These are phyloP conservation scores for Metarhizium anisopliae DNA, from an alignment of 2,329 filamentous ascomycete genomes.

Conservation along the genomic window DNA sequence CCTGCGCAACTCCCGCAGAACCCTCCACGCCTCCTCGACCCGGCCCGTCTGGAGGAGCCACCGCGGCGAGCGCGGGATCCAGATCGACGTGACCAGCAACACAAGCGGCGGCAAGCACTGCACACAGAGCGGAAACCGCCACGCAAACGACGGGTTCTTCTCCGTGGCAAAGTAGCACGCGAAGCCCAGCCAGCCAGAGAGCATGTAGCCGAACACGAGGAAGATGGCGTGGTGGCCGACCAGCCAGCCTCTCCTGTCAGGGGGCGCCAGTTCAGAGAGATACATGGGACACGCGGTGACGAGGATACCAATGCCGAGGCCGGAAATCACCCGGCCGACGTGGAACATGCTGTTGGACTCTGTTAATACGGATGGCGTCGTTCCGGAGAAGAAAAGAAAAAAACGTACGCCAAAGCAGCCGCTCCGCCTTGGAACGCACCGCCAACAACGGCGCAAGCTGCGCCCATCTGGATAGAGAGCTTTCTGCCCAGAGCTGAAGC, in stretches of 20 bases:
- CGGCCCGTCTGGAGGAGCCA: too few relatives aligned
- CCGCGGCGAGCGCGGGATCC: too few relatives aligned
- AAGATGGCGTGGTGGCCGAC: slow-evolving; percentile 40
- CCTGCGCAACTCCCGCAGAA: too few relatives aligned
- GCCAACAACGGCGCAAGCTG: slow-evolving; percentile 32
- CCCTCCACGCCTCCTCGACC: too few relatives aligned
- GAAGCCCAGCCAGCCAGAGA: slow-evolving; percentile 30
- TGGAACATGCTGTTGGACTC: slow-evolving; percentile 22
- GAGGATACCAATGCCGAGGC: slow-evolving; percentile 31
- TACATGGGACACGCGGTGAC: slow-evolving; percentile 26
- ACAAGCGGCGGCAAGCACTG: too few relatives aligned
- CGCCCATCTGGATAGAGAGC: slow-evolving; percentile 36
- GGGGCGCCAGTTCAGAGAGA: slow-evolving; percentile 21
- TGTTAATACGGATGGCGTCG: background rate
- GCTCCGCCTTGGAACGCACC: slow-evolving; percentile 37
- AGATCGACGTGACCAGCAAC: too few relatives aligned
- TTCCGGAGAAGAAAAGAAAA: background rate
- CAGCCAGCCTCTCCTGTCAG: slow-evolving; percentile 36
- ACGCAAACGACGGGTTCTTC: too few relatives aligned
- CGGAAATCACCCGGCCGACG: slow-evolving; percentile 32
- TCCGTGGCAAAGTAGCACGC: slow-evolving; percentile 19
- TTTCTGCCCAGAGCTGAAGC: slow-evolving; percentile 33
- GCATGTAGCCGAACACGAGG: slow-evolving; percentile 35
- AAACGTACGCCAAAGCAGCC: slow-evolving; percentile 25
- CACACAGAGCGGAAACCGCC: too few relatives aligned